phyloP scores from a whole-genome alignment of 768 basidiomycete species.

The Mrakia frigida region DNA sequence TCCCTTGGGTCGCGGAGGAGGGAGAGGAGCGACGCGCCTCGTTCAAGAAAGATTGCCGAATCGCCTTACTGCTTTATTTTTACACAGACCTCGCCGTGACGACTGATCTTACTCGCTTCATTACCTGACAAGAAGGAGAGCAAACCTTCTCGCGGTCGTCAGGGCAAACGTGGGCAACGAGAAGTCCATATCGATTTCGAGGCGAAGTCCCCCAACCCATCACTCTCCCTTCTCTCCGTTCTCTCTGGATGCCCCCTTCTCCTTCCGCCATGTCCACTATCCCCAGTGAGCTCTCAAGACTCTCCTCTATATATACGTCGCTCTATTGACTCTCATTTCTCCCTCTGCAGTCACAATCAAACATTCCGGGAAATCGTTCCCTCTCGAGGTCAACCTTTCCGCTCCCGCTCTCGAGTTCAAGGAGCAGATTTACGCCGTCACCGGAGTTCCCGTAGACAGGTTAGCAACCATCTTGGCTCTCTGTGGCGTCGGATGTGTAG shows the following conservation, averaged over 20 bases:
- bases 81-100: no score
- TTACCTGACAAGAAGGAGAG: no score
- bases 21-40: no score
- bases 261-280: slow-evolving; percentile 20
- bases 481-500: not conserved
- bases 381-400: slow-evolving; percentile 67
- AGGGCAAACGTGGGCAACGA: no score
- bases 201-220: not conserved
- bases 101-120: no score
- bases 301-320: not conserved
- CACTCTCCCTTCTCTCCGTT: not conserved
- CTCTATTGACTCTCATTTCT: not conserved
- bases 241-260: not conserved
- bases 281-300: not conserved
- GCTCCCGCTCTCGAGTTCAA: slow-evolving; percentile 70
- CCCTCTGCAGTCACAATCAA: slow-evolving; percentile 65
- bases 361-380: slow-evolving; percentile 75
- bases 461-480: not conserved
- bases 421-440: slow-evolving; percentile 68
- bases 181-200: no score
- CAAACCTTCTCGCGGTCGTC: no score
- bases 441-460: slow-evolving; percentile 59
- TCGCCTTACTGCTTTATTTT: no score
- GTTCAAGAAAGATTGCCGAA: no score
- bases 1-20: no score